These are phyloP conservation scores for Dentipellis sp. DNA, from an alignment of 768 basidiomycete species.

Conservation along the genomic window DNA sequence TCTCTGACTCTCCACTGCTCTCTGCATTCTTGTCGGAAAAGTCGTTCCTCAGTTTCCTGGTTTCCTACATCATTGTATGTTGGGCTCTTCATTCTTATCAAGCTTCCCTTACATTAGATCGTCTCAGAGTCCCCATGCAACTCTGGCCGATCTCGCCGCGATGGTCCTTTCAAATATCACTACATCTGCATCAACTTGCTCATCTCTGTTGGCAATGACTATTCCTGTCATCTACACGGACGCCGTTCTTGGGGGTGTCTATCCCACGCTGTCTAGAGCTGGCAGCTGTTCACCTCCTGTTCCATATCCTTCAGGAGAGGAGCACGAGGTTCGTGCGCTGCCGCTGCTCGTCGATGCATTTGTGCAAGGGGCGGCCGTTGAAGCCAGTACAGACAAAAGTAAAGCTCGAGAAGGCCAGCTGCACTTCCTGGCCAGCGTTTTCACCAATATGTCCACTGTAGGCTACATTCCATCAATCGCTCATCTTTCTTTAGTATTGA, in stretches of 20 bases:
- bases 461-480: conserved; percentile 17
- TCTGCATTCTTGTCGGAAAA: conserved; percentile 58
- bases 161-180: conserved; percentile 97
- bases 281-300: conserved; percentile 71
- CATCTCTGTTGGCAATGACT: conserved; percentile 51
- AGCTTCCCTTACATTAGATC: too few relatives aligned
- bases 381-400: conserved; percentile 37
- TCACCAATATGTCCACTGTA: conserved; percentile 84
- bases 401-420: conserved; percentile 67
- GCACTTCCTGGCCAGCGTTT: conserved; percentile 90
- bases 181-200: conserved; percentile 58
- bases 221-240: conserved; percentile 50
- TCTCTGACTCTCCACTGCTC: conserved; percentile 76
- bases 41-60: conserved; percentile 69
- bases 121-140: conserved; percentile 75
- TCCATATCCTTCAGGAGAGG: conserved; percentile 52
- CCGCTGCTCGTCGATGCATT: conserved; percentile 89
- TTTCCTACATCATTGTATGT: conserved; percentile 85
- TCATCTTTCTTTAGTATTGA: background rate
- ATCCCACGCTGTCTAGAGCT: conserved; percentile 69
- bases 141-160: conserved; percentile 89
- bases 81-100: too few relatives aligned
- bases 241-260: conserved; percentile 45
- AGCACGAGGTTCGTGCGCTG: conserved; percentile 51
- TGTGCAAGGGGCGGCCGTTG: conserved; percentile 55